Evolutionary conservation across 441 rosid genomes (phyloP).

Genomic region (Mallotus repandus): DNA sequence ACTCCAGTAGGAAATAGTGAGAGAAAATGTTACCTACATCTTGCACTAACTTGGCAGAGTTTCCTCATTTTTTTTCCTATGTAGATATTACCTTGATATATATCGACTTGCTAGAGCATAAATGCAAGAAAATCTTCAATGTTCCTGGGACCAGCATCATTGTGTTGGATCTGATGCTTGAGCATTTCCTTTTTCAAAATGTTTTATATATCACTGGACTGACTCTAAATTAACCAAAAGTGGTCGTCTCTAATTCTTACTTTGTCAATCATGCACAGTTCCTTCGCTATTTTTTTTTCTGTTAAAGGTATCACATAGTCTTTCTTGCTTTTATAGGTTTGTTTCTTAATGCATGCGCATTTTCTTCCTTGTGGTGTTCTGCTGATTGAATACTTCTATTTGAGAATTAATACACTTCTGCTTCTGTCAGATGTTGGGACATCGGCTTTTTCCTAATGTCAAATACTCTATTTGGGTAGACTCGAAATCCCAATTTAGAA

Average conservation of each 20-base stretch:
- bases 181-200: not conserved
- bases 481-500: conserved; percentile 95
- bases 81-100: not conserved
- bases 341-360: not conserved
- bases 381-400: conserved; percentile 1
- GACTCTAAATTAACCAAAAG: not conserved
- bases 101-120: not conserved
- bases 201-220: no score
- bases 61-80: not conserved
- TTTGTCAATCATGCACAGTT: conserved; percentile 4
- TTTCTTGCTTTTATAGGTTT: no score
- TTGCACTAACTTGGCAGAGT: not conserved
- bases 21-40: no score
- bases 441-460: conserved; percentile 84
- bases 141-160: not conserved
- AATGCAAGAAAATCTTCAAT: not conserved
- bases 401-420: conserved; percentile 17
- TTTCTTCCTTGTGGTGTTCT: not conserved
- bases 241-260: not conserved
- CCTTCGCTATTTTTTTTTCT: not conserved
- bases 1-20: no score
- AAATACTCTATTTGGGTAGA: conserved; percentile 96
- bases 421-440: conserved; percentile 74
- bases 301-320: no score
- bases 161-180: not conserved